Conservation (phyloP, 164 flowering plant genomes). For the Magnolia sinica region DNA sequence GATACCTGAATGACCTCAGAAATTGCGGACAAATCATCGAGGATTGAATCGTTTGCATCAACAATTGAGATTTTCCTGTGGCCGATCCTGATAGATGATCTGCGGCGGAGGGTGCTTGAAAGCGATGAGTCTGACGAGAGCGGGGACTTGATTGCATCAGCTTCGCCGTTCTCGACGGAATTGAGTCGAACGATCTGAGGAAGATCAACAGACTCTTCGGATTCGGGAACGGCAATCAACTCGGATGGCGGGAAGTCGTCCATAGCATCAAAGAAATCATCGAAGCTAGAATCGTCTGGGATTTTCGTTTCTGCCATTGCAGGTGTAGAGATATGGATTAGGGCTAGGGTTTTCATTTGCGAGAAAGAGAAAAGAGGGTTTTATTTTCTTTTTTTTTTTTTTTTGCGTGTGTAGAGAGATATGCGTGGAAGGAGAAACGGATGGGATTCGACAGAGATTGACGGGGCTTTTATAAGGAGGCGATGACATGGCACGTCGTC, state of each 20-base stretch:
- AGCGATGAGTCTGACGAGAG: constrained; percentile 5
- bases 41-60: background rate
- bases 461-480: background rate
- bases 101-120: constrained; percentile 26
- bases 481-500: background rate
- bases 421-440: background rate
- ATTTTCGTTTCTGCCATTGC: constrained; percentile 13
- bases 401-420: background rate
- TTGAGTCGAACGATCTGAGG: constrained; percentile 15
- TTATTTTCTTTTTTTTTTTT: too few relatives aligned
- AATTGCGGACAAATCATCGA: constrained; percentile 1
- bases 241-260: constrained; percentile 45
- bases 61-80: constrained; percentile 1
- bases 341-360: background rate
- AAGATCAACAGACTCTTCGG: constrained; percentile 21
- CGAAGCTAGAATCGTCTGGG: constrained; percentile 1
- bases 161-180: constrained; percentile 5
- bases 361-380: background rate
- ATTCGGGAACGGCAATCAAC: constrained; percentile 18
- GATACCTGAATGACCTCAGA: constrained; percentile 12
- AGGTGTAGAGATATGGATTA: background rate
- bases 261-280: constrained; percentile 37
- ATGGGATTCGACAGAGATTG: background rate
- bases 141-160: background rate
- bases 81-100: constrained; percentile 13